Conservation (phyloP, 2,329 filamentous ascomycete species). For the Xylariales sp. region DNA sequence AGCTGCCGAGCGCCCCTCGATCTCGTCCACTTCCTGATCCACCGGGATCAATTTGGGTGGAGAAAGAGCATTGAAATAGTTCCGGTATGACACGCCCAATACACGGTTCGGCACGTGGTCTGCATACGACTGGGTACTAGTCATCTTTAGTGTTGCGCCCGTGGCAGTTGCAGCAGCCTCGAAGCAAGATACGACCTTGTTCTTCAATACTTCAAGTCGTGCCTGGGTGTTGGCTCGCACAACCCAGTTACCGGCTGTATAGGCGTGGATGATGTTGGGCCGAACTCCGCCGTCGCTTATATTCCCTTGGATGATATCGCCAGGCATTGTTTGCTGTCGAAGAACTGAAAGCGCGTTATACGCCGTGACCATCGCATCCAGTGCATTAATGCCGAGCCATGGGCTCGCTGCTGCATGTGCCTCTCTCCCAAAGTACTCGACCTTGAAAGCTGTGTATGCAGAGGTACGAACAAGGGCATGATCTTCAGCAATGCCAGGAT, state of each 20-base stretch:
- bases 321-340: constrained; percentile 51
- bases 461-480: constrained; percentile 46
- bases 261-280: constrained; percentile 53
- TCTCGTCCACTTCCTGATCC: constrained; percentile 35
- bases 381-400: constrained; percentile 55
- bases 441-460: constrained; percentile 44
- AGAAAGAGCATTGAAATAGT: constrained; percentile 37
- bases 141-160: constrained; percentile 43
- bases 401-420: constrained; percentile 54
- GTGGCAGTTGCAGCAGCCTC: constrained; percentile 43
- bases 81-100: constrained; percentile 40
- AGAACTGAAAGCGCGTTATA: constrained; percentile 46
- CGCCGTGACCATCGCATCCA: constrained; percentile 49
- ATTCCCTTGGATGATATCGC: constrained; percentile 45
- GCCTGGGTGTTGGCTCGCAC: constrained; percentile 27
- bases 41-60: constrained; percentile 29
- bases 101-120: constrained; percentile 51
- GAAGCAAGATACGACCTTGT: constrained; percentile 42
- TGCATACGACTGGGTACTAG: constrained; percentile 39
- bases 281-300: constrained; percentile 48
- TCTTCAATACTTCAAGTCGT: constrained; percentile 33
- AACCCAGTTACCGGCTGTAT: constrained; percentile 27
- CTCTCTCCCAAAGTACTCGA: constrained; percentile 48
- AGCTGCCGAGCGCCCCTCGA: constrained; percentile 40
- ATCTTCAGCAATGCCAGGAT: constrained; percentile 39